phyloP scores from a whole-genome alignment of 768 basidiomycete genomes.

The Porpolomopsis calyptriformis region DNA sequence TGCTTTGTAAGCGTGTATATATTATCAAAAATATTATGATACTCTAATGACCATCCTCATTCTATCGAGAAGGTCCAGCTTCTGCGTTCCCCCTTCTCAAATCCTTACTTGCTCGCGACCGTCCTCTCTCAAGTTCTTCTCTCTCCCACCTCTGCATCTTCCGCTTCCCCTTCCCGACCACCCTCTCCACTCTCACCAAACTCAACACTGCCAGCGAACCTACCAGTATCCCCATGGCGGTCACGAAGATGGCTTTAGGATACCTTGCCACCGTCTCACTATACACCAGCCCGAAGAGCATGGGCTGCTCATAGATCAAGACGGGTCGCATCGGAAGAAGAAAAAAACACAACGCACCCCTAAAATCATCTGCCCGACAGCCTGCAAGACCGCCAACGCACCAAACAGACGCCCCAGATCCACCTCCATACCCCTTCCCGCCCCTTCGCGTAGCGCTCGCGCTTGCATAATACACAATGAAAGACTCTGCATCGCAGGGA shows the following conservation, averaged over 20 bases:
- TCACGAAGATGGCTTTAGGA: slow-evolving; percentile 61
- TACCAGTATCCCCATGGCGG: slow-evolving; percentile 41
- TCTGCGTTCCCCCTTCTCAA: slow-evolving; percentile 3
- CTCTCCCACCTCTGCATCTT: slow-evolving; percentile 14
- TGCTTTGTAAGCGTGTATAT: too few species aligned
- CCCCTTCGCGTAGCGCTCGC: slow-evolving; percentile 22
- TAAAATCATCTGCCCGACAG: slow-evolving; percentile 55
- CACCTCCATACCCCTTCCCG: slow-evolving; percentile 13
- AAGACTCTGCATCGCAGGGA: slow-evolving; percentile 60
- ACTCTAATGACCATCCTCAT: too few species aligned
- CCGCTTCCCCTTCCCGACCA: slow-evolving; percentile 10
- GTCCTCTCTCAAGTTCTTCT: slow-evolving; percentile 30
- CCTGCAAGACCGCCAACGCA: slow-evolving; percentile 60
- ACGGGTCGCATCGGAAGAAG: background rate
- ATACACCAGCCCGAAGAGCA: slow-evolving; percentile 66
- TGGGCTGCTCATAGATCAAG: slow-evolving; percentile 32
- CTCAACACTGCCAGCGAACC: slow-evolving; percentile 26
- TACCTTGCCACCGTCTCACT: slow-evolving; percentile 54
- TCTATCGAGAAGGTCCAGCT: too few species aligned
- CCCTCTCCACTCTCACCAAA: slow-evolving; percentile 25
- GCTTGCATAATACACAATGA: slow-evolving; percentile 53
- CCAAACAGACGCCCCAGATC: slow-evolving; percentile 54
- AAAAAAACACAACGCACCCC: slow-evolving; percentile 26
- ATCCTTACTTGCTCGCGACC: slow-evolving; percentile 41
- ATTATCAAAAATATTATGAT: too few species aligned